phyloP scores from a whole-genome alignment of 345 rosid species.

The Camelina neglecta region DNA sequence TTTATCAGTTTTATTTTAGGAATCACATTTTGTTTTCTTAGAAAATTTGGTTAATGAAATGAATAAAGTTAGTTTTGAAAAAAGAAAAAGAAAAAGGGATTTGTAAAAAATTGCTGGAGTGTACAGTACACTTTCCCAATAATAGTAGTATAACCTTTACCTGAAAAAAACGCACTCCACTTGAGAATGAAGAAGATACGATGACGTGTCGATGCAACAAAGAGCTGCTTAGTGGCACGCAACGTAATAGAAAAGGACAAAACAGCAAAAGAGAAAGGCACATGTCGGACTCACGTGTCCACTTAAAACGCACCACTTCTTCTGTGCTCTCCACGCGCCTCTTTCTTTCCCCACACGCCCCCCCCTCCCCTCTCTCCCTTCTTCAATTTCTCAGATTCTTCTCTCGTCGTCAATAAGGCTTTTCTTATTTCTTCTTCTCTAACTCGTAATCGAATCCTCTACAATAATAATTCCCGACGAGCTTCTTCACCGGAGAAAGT shows the following conservation, averaged over 20 bases:
- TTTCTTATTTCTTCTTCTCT: background rate
- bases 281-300: slow-evolving; percentile 50
- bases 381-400: background rate
- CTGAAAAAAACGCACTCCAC: too few relatives aligned
- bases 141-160: too few relatives aligned
- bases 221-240: slow-evolving; percentile 33
- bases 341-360: slow-evolving; percentile 43
- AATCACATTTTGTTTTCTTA: too few relatives aligned
- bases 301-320: slow-evolving; percentile 36
- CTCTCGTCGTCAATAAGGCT: background rate
- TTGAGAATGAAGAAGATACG: background rate
- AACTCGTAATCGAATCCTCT: background rate
- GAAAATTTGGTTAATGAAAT: too few relatives aligned
- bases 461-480: background rate
- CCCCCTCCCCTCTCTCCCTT: slow-evolving; percentile 16
- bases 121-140: too few relatives aligned
- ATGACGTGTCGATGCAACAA: slow-evolving; percentile 38
- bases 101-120: too few relatives aligned
- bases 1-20: too few relatives aligned
- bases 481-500: background rate
- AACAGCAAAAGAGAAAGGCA: slow-evolving; percentile 37
- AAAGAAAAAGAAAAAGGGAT: too few relatives aligned
- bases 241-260: slow-evolving; percentile 27
- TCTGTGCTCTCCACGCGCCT: slow-evolving; percentile 64
- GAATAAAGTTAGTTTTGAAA: too few relatives aligned